Conservation (phyloP, 164 flowering plant genomes). For the Berberis vulgaris region DNA sequence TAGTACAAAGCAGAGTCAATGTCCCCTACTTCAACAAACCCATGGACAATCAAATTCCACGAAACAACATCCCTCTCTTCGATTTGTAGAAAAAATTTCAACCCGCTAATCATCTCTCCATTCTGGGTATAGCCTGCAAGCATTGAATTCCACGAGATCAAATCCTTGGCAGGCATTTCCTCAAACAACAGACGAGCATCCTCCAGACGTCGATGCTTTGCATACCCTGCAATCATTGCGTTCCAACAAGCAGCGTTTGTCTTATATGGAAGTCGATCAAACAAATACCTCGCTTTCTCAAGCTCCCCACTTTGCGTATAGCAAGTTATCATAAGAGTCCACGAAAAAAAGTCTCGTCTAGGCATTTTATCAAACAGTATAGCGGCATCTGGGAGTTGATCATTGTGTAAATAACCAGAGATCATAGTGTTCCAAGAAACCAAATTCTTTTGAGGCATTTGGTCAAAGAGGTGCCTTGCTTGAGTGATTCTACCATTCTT, state of each 20-base stretch:
- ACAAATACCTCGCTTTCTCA: constrained; percentile 3
- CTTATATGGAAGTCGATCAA: neutral
- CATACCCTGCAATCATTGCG: constrained; percentile 7
- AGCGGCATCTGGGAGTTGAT: neutral
- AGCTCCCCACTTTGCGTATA: constrained; percentile 4
- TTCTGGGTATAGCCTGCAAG: constrained; percentile 1
- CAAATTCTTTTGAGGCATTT: constrained; percentile 2
- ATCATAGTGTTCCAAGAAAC: constrained; percentile 7
- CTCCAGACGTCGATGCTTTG: neutral
- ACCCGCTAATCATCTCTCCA: constrained; percentile 1
- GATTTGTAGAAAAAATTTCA: neutral
- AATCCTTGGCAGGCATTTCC: constrained; percentile 4
- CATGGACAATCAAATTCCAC: constrained; percentile 8
- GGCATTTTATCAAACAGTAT: constrained; percentile 5
- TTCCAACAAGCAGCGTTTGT: constrained; percentile 4
- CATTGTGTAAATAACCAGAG: constrained; percentile 4
- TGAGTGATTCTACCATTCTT: constrained; percentile 2
- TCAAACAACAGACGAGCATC: constrained; percentile 1
- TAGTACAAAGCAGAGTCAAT: constrained; percentile 1
- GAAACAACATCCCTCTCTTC: constrained; percentile 5
- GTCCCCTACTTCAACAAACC: constrained; percentile 1
- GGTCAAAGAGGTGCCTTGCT: neutral
- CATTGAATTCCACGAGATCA: constrained; percentile 7
- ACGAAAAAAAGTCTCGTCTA: neutral
- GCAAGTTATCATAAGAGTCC: constrained; percentile 8